Conservation (phyloP, 2,329 filamentous ascomycete species). For the Lithohypha guttulata region DNA sequence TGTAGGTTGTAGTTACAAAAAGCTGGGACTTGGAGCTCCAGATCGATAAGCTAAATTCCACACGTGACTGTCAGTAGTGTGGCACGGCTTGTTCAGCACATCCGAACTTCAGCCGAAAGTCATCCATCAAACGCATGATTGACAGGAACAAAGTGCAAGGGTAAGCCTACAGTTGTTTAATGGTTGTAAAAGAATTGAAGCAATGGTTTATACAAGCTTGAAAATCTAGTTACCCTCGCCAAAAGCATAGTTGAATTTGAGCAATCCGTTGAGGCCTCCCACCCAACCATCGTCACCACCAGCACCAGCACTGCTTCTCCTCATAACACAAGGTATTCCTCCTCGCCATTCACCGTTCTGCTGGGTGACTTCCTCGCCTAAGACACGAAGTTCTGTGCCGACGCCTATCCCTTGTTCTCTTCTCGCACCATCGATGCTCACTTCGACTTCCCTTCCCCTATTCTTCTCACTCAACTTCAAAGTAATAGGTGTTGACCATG, state of each 20-base stretch:
- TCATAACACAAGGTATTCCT: slow-evolving; percentile 84
- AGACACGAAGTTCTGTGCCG: slow-evolving; percentile 80
- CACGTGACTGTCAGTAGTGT: too few relatives aligned
- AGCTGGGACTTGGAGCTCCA: too few relatives aligned
- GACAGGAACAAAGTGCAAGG: too few relatives aligned
- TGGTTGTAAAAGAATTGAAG: too few relatives aligned
- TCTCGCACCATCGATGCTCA: slow-evolving; percentile 67
- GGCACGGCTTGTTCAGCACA: too few relatives aligned
- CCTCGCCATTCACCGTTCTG: slow-evolving; percentile 50
- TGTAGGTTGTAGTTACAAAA: too few relatives aligned
- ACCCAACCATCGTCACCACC: slow-evolving; percentile 85
- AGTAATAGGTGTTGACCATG: slow-evolving; percentile 72
- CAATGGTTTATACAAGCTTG: too few relatives aligned
- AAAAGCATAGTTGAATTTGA: slow-evolving; percentile 98
- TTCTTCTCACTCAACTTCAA: slow-evolving; percentile 74
- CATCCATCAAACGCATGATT: too few relatives aligned
- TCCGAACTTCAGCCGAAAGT: too few relatives aligned
- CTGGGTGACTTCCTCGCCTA: slow-evolving; percentile 65
- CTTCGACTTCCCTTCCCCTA: slow-evolving; percentile 62
- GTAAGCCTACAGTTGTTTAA: too few relatives aligned
- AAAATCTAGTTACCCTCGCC: slow-evolving; percentile 51
- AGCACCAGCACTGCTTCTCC: slow-evolving; percentile 41
- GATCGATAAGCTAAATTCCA: too few relatives aligned
- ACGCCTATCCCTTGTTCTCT: slow-evolving; percentile 53
- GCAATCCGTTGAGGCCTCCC: slow-evolving; percentile 76